A percentile compares a stretch with the other conserved stretches of the same genome.
These are phyloP conservation scores for Thelonectria olida DNA, from an alignment of 2,329 filamentous ascomycete species.

Conservation along the genomic window DNA sequence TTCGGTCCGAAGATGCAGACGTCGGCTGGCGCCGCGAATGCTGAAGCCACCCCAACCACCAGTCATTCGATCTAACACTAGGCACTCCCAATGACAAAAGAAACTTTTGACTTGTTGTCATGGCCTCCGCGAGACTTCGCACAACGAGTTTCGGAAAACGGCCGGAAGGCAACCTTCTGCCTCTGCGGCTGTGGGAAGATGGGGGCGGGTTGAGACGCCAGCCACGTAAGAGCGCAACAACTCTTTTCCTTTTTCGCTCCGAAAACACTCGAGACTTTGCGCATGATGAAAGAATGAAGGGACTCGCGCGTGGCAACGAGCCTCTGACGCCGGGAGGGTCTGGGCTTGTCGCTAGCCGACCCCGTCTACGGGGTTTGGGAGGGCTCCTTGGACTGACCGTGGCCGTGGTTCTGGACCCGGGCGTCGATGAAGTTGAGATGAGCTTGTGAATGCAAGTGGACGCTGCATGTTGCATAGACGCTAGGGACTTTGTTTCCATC, in stretches of 20 bases:
- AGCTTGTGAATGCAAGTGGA: too few relatives aligned
- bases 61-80: background rate
- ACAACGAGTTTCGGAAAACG: too few relatives aligned
- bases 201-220: too few relatives aligned
- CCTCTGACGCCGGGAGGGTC: conserved; percentile 5
- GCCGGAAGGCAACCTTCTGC: too few relatives aligned
- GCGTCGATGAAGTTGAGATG: background rate
- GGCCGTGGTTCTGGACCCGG: conserved; percentile 9
- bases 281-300: too few relatives aligned
- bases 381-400: background rate
- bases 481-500: too few relatives aligned
- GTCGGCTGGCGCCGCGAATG: conserved; percentile 34
- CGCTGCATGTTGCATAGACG: too few relatives aligned
- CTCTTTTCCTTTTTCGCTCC: too few relatives aligned
- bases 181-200: too few relatives aligned
- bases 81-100: background rate
- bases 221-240: too few relatives aligned
- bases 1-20: conserved; percentile 30
- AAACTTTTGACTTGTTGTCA: background rate
- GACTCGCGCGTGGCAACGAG: too few relatives aligned
- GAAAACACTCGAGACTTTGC: background rate
- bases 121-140: background rate
- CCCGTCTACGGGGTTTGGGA: too few relatives aligned
- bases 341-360: background rate
- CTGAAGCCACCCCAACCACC: conserved; percentile 15